Conservation (phyloP, 371 early-diverging fungal genomes). For the Lichtheimia corymbifera region DNA sequence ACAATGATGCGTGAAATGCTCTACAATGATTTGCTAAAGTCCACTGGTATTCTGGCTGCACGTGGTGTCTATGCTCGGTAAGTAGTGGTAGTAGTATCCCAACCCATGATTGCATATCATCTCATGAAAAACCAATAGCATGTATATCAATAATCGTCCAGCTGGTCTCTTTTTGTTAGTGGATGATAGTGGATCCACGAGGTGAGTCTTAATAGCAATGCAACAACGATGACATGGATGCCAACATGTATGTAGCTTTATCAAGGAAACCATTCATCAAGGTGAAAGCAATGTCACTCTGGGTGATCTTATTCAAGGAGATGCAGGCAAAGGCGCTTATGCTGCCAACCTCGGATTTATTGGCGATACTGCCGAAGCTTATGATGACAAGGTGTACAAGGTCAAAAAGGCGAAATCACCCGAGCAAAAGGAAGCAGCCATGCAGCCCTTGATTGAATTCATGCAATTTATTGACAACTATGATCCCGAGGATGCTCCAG, state of each 20-base stretch:
- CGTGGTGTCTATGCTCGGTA: constrained; percentile 38
- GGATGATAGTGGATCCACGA: constrained; percentile 31
- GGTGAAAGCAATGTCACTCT: constrained; percentile 16
- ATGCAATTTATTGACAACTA: constrained; percentile 26
- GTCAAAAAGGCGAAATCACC: constrained; percentile 15
- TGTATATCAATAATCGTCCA: constrained; percentile 37
- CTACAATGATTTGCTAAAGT: constrained; percentile 38
- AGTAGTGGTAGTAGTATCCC: not conserved
- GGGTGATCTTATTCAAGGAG: constrained; percentile 39
- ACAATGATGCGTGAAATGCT: constrained; percentile 47
- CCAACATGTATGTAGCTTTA: constrained; percentile 17
- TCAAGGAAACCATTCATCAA: constrained; percentile 37
- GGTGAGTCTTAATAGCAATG: constrained; percentile 9
- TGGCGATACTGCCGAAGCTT: constrained; percentile 23
- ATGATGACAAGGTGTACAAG: constrained; percentile 26
- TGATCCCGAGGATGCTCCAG: constrained; percentile 7
- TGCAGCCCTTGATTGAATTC: constrained; percentile 32
- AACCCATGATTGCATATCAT: not conserved
- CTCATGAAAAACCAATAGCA: constrained; percentile 4
- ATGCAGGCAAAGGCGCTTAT: constrained; percentile 30
- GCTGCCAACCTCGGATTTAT: constrained; percentile 33
- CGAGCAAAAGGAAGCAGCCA: constrained; percentile 17
- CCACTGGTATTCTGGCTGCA: constrained; percentile 40
- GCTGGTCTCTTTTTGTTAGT: constrained; percentile 40
- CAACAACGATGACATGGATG: not conserved